phyloP scores from a whole-genome alignment of 352 stramenopile species.

The Phytophthora quininea region DNA sequence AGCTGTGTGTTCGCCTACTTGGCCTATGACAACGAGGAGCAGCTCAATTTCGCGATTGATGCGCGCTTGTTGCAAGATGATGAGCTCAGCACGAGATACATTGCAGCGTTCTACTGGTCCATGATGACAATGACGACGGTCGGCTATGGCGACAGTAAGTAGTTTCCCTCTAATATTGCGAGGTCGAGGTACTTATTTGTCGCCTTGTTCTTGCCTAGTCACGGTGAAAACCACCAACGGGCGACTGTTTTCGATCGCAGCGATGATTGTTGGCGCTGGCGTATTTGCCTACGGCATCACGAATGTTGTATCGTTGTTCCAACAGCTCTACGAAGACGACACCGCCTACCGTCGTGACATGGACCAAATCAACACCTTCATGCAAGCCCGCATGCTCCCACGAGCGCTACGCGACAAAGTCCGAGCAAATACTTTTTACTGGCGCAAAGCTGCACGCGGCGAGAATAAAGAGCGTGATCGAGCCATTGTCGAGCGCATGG shows the following conservation, averaged over 20 bases:
- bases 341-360: slow-evolving; percentile 73
- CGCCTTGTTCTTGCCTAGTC: slow-evolving; percentile 38
- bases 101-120: slow-evolving; percentile 85
- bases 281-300: slow-evolving; percentile 89
- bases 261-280: slow-evolving; percentile 78
- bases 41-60: slow-evolving; percentile 51
- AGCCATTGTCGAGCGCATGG: slow-evolving; percentile 74
- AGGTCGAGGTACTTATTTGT: slow-evolving; percentile 7
- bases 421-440: slow-evolving; percentile 80
- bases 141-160: slow-evolving; percentile 79
- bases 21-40: slow-evolving; percentile 61
- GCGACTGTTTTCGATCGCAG: slow-evolving; percentile 68
- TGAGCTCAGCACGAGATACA: slow-evolving; percentile 67
- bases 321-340: slow-evolving; percentile 77
- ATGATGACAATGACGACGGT: slow-evolving; percentile 89
- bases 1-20: slow-evolving; percentile 80
- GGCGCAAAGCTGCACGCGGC: slow-evolving; percentile 66
- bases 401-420: slow-evolving; percentile 79
- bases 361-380: slow-evolving; percentile 81
- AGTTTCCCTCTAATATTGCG: neutral
- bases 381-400: slow-evolving; percentile 64
- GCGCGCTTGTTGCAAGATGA: slow-evolving; percentile 51
- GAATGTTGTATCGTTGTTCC: slow-evolving; percentile 78
- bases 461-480: slow-evolving; percentile 73
- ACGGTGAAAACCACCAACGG: slow-evolving; percentile 72